These are phyloP conservation scores for Trametes punicea DNA, from an alignment of 768 basidiomycete species.

Conservation along the genomic window DNA sequence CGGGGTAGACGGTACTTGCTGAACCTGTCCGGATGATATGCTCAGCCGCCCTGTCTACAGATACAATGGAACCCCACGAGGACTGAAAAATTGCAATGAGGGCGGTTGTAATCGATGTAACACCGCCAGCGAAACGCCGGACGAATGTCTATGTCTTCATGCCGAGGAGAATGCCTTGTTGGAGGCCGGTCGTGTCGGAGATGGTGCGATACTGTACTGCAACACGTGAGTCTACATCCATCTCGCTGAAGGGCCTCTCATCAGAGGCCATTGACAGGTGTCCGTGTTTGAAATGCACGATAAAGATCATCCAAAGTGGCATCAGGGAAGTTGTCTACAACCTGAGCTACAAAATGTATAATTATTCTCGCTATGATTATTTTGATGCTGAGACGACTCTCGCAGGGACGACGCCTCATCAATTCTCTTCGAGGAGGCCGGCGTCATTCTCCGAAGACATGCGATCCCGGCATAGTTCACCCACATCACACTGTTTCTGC, in stretches of 20 bases:
- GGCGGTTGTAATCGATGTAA: conserved; percentile 89
- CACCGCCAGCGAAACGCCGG: conserved; percentile 46
- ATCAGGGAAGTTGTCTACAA: conserved; percentile 93
- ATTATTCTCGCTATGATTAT: neutral
- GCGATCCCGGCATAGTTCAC: conserved; percentile 39
- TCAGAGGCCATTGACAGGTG: conserved; percentile 53
- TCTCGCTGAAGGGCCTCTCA: neutral
- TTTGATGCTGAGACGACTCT: neutral
- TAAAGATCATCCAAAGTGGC: conserved; percentile 96
- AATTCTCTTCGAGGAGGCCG: conserved; percentile 71
- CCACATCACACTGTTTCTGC: neutral
- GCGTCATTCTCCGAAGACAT: conserved; percentile 75
- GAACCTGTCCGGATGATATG: neutral
- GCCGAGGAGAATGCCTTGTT: conserved; percentile 97
- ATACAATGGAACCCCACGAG: conserved; percentile 95
- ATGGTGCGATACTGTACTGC: conserved; percentile 87
- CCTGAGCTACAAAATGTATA: conserved; percentile 88
- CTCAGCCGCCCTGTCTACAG: conserved; percentile 36
- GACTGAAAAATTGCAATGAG: conserved; percentile 83
- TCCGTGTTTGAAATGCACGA: conserved; percentile 92
- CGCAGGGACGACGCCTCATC: conserved; percentile 83
- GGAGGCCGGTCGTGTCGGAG: conserved; percentile 88
- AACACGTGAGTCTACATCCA: conserved; percentile 71
- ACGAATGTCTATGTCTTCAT: conserved; percentile 91
- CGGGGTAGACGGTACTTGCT: conserved; percentile 50